These are phyloP conservation scores for Spirogloea muscicola DNA, from an alignment of 139 green algal species.

Conservation along the genomic window DNA sequence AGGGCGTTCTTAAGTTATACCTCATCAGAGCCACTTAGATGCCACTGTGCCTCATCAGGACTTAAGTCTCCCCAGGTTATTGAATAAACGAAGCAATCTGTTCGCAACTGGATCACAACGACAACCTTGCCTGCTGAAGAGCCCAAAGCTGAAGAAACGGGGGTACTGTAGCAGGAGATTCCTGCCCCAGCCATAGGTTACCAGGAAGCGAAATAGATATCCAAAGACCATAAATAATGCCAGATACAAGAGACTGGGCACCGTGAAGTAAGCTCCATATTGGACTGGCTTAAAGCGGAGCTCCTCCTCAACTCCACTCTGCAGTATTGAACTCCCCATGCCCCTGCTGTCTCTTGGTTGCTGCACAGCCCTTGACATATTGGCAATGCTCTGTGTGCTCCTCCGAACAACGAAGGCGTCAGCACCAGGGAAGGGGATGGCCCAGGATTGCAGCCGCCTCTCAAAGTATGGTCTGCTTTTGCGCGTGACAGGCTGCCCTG, in stretches of 20 bases:
- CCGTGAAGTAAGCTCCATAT: constrained; percentile 37
- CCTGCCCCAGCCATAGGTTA: neutral
- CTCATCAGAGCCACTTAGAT: neutral
- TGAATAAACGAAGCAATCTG: neutral
- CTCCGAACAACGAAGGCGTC: constrained; percentile 39
- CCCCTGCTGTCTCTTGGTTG: neutral
- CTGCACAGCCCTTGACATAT: neutral
- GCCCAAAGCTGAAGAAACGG: constrained; percentile 20
- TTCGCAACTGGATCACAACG: neutral
- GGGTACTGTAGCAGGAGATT: constrained; percentile 35
- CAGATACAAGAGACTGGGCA: constrained; percentile 4
- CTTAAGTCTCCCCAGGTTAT: neutral
- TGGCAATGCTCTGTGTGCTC: constrained; percentile 4
- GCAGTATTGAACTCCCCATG: neutral
- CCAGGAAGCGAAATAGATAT: neutral
- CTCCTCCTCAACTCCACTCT: neutral
- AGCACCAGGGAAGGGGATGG: constrained; percentile 34
- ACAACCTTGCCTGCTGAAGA: constrained; percentile 40
- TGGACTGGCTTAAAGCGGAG: constrained; percentile 18
- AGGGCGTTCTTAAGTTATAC: neutral
- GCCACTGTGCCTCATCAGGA: neutral
- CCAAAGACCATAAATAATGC: constrained; percentile 29
- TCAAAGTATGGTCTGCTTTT: too few relatives aligned
- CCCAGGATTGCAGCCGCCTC: constrained; percentile 10
- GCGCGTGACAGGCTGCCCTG: too few relatives aligned